Evolutionary conservation across 2,329 filamentous ascomycete species (phyloP).

Genomic region (Diplodia corticola): DNA sequence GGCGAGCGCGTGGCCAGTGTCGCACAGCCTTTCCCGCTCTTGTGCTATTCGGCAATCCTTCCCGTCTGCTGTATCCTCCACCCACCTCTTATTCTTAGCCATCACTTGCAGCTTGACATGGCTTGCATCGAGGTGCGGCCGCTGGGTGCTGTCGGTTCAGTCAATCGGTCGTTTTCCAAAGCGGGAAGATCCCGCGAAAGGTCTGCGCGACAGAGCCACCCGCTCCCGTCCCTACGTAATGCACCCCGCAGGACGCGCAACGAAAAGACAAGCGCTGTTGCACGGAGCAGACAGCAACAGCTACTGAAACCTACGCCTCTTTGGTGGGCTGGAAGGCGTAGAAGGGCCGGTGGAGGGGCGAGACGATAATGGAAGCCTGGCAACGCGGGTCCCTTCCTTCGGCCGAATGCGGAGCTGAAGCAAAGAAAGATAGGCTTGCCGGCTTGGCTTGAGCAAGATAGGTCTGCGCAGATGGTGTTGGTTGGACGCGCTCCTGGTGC

Average conservation of each 20-base stretch:
- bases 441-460: not conserved
- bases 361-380: not conserved
- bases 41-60: not conserved
- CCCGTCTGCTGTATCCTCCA: conserved; percentile 5
- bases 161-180: not conserved
- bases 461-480: not conserved
- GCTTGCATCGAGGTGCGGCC: not conserved
- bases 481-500: not conserved
- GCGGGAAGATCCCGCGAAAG: not conserved
- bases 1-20: conserved; percentile 10
- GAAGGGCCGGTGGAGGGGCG: not conserved
- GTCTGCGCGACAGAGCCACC: not conserved
- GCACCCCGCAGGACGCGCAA: not conserved
- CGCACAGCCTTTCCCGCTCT: conserved; percentile 8
- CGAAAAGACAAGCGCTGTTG: not conserved
- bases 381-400: conserved; percentile 2
- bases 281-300: not conserved
- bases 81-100: conserved; percentile 8
- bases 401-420: conserved; percentile 2
- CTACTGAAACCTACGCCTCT: not conserved
- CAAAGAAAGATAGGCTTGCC: not conserved
- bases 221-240: not conserved
- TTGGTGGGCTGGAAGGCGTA: not conserved
- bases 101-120: conserved; percentile 10
- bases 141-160: not conserved